phyloP scores from a whole-genome alignment of 78 protist genomes.

The Fonticula alba region DNA sequence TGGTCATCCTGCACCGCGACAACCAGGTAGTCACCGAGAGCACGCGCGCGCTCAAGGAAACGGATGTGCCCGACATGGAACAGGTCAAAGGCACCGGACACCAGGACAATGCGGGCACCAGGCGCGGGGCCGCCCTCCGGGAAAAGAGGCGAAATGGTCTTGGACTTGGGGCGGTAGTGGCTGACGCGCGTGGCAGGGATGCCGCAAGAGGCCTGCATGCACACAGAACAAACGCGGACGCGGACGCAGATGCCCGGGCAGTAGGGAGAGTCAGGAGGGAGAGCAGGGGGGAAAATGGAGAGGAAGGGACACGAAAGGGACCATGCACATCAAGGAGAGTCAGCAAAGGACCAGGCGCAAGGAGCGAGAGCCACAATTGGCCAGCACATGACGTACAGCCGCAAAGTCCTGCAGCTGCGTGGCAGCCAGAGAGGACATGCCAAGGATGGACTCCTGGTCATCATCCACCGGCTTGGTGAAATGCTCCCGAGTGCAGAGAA shows the following conservation, averaged over 20 bases:
- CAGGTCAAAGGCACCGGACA: slow-evolving; percentile 79
- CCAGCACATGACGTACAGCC: no score
- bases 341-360: not conserved
- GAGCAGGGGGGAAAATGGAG: no score
- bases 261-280: not conserved
- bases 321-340: not conserved
- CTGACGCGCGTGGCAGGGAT: not conserved
- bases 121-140: no score
- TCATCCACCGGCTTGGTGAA: no score
- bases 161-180: slow-evolving; percentile 8
- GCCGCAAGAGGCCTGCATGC: no score
- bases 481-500: no score
- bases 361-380: no score
- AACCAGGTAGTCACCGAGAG: slow-evolving; percentile 63
- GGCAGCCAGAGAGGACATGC: no score
- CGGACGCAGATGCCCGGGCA: not conserved
- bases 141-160: no score
- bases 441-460: no score
- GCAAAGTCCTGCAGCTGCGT: no score
- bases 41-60: slow-evolving; percentile 48
- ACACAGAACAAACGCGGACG: no score
- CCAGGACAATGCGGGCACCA: slow-evolving; percentile 47
- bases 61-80: slow-evolving; percentile 74
- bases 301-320: not conserved
- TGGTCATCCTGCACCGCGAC: slow-evolving; percentile 73